phyloP scores from a whole-genome alignment of 2,329 filamentous ascomycete species.

The Bimuria novae-zelandiae region DNA sequence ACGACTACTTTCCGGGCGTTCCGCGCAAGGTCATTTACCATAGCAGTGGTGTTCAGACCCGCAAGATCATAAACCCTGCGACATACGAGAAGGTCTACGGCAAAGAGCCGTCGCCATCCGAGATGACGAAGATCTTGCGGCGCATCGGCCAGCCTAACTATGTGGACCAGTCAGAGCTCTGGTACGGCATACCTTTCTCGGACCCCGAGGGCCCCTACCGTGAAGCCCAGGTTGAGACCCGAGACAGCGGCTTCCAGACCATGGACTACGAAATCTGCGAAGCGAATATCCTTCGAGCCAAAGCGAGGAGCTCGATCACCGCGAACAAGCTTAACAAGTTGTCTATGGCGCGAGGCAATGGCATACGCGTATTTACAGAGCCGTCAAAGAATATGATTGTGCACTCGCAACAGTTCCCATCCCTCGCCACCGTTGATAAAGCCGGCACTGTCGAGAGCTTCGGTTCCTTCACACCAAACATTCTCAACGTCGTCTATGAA shows the following conservation, averaged over 20 bases:
- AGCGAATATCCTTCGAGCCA: conserved; percentile 16
- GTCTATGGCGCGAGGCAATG: background rate
- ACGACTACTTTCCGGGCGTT: background rate
- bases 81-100: conserved; percentile 18
- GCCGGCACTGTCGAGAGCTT: background rate
- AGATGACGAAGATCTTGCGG: conserved; percentile 14
- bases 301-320: conserved; percentile 17
- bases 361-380: background rate
- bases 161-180: conserved; percentile 8
- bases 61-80: conserved; percentile 9
- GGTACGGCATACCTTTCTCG: conserved; percentile 9
- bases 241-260: conserved; percentile 23
- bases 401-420: background rate
- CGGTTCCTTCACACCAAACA: background rate
- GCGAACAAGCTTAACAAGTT: conserved; percentile 13
- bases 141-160: conserved; percentile 12
- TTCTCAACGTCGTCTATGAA: background rate
- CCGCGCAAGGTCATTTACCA: conserved; percentile 14
- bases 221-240: background rate
- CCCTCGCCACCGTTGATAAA: background rate
- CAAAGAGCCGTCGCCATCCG: conserved; percentile 11
- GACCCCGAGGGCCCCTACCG: background rate
- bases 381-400: background rate
- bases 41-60: conserved; percentile 21
- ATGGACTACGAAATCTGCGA: background rate